phyloP scores from a whole-genome alignment of 768 basidiomycete genomes.

The Boletus vinaceobasis region DNA sequence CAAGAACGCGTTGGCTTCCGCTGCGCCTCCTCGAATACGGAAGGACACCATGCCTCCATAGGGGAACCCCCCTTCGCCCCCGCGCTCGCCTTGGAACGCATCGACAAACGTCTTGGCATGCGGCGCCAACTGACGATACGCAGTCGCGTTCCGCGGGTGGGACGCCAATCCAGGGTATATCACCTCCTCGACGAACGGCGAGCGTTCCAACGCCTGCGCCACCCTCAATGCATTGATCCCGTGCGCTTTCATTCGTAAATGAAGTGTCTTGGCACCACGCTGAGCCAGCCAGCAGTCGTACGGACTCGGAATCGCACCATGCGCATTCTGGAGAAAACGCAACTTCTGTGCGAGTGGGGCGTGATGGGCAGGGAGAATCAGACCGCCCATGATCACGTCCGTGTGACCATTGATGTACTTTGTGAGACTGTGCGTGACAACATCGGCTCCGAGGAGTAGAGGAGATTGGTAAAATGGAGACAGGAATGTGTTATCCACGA shows the following conservation, averaged over 20 bases:
- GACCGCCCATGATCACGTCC: conserved; percentile 87
- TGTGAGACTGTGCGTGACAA: conserved; percentile 79
- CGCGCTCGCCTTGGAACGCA: conserved; percentile 24
- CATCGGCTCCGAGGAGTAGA: conserved; percentile 77
- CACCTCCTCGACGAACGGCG: conserved; percentile 68
- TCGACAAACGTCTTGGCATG: conserved; percentile 69
- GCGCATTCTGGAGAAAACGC: conserved; percentile 87
- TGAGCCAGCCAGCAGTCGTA: conserved; percentile 90
- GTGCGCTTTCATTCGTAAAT: conserved; percentile 83
- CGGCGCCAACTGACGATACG: conserved; percentile 58
- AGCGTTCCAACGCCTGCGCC: conserved; percentile 55
- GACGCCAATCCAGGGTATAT: conserved; percentile 80
- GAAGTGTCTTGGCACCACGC: conserved; percentile 88
- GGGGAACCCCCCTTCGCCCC: conserved; percentile 61
- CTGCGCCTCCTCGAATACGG: conserved; percentile 49
- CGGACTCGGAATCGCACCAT: conserved; percentile 79
- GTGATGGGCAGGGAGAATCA: conserved; percentile 64
- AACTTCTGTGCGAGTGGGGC: conserved; percentile 49
- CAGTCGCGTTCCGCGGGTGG: conserved; percentile 64
- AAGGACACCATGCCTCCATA: conserved; percentile 89
- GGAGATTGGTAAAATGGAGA: conserved; percentile 91
- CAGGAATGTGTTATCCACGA: conserved; percentile 94
- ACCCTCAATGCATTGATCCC: conserved; percentile 79
- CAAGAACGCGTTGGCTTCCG: conserved; percentile 65
- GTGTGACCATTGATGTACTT: conserved; percentile 96